Conservation (phyloP, 2,329 filamentous ascomycete species). For the Onygenales sp. region DNA sequence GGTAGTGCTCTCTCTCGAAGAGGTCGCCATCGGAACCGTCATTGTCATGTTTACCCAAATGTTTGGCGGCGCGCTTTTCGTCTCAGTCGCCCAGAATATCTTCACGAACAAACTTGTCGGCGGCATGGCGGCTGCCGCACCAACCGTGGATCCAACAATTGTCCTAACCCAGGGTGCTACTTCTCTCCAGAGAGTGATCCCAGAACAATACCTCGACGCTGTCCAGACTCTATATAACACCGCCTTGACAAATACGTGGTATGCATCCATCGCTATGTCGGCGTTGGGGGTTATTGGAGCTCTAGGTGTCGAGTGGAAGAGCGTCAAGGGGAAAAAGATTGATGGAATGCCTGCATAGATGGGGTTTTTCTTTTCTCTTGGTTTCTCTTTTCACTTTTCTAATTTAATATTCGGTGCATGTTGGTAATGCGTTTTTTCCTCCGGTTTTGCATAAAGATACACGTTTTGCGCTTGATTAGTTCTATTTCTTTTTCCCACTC, state of each 20-base stretch:
- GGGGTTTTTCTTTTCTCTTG: not conserved
- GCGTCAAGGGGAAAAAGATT: conserved; percentile 27
- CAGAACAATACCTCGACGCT: conserved; percentile 15
- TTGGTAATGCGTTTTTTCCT: too few relatives aligned
- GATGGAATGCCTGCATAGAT: conserved; percentile 12
- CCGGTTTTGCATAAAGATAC: too few relatives aligned
- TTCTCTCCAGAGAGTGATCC: conserved; percentile 22
- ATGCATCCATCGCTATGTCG: conserved; percentile 28
- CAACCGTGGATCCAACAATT: conserved; percentile 17
- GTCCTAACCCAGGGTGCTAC: conserved; percentile 30
- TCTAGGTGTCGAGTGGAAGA: conserved; percentile 31
- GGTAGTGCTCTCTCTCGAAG: conserved; percentile 20
- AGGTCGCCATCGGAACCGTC: conserved; percentile 27
- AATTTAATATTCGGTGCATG: not conserved
- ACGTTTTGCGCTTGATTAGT: too few relatives aligned
- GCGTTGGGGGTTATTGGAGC: conserved; percentile 25
- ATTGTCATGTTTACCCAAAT: conserved; percentile 29
- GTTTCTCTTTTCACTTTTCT: not conserved
- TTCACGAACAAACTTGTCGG: conserved; percentile 27
- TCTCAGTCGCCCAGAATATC: conserved; percentile 29
- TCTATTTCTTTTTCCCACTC: too few relatives aligned
- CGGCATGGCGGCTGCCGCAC: conserved; percentile 17
- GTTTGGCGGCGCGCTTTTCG: conserved; percentile 28
- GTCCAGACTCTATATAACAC: conserved; percentile 29
- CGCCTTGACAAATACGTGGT: conserved; percentile 29